phyloP scores from a whole-genome alignment of 176 grass and related monocot species.

The Zizania latifolia region DNA sequence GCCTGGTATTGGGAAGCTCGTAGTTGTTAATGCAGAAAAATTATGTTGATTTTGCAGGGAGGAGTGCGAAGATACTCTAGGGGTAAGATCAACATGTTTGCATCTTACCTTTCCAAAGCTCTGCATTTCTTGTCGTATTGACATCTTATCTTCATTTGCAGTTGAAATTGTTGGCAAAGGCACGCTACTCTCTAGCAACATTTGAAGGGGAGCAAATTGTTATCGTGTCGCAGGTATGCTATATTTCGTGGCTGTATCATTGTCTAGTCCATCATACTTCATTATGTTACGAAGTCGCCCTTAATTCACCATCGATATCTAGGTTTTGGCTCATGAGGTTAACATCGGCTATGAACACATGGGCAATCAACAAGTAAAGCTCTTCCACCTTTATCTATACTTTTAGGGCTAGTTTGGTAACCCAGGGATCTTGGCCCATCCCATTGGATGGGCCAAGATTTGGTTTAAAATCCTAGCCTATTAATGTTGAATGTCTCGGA shows the following conservation, averaged over 20 bases:
- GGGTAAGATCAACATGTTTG: conserved; percentile 54
- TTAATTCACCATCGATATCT: conserved; percentile 10
- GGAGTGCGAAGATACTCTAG: conserved; percentile 83
- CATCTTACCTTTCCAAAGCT: conserved; percentile 11
- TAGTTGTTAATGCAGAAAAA: conserved; percentile 13
- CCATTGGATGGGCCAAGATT: no score
- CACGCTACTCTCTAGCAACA: conserved; percentile 80
- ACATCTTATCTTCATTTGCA: conserved; percentile 32
- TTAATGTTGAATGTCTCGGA: no score
- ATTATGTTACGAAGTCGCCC: neutral
- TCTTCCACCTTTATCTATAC: conserved; percentile 1
- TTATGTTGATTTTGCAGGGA: conserved; percentile 60
- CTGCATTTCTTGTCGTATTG: conserved; percentile 2
- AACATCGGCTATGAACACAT: conserved; percentile 94
- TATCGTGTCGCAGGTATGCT: conserved; percentile 84
- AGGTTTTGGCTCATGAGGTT: conserved; percentile 81
- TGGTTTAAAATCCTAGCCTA: no score
- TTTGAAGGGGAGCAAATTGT: conserved; percentile 90
- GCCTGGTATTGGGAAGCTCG: conserved; percentile 17
- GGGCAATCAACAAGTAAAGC: conserved; percentile 81
- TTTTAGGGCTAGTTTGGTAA: no score
- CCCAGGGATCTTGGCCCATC: no score
- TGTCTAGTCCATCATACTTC: neutral
- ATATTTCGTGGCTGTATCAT: neutral
- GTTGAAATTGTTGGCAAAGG: conserved; percentile 90